Base-by-base conservation (phyloP, 805 yeast species). In the Huiozyma sinensis region DNA sequence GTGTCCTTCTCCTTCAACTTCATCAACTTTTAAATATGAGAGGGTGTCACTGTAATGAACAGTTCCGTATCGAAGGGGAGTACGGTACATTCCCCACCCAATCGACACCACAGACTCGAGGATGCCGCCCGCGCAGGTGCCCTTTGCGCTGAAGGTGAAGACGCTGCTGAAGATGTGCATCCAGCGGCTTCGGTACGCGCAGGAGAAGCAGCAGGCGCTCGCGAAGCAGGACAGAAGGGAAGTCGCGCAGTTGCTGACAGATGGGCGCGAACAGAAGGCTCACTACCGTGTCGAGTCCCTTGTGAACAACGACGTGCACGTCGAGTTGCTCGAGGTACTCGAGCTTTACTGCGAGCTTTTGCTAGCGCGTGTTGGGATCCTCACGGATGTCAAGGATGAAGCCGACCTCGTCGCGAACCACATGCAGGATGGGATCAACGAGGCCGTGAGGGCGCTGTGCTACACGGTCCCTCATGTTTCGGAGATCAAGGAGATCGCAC, bases 261-360 rank as follows among this genome's bases (percentile, higher is more conserved):
- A 68, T 37, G 87, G 86, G 6, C 86, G 84, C 56, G 89, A 85
- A 49, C 79, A 81, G 41, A 83, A 88, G 53, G 95, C 95, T 8
- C 73, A 74, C 44, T 86, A 86, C 45, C 65, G 95, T 41, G 90
- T 85, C 3, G 96, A 87, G 58, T 83, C 83, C 53, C 76, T 87
- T 45, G 83, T 88, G 31, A 72, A 89, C 33, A 90, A 85, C 51
- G 96, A 87, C 56, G 76, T 84, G 31, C 76, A 80, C 54, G 75
- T 83, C 24, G 95, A 87, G 63, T 66, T 87, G 27, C 65, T 87
- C 43, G 95, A 88, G 60, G 75, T 76, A 39, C 62, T 87, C 39
- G 95, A 88, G 61, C 66, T 88, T 13, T 85, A 85, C 58, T 81
- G 95, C 56, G 95, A 88, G 61, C 66, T 87, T 4, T 60, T 85